These are phyloP conservation scores for Diversispora eburnea DNA, from an alignment of 192 early-diverging fungal genomes.

Conservation along the genomic window DNA sequence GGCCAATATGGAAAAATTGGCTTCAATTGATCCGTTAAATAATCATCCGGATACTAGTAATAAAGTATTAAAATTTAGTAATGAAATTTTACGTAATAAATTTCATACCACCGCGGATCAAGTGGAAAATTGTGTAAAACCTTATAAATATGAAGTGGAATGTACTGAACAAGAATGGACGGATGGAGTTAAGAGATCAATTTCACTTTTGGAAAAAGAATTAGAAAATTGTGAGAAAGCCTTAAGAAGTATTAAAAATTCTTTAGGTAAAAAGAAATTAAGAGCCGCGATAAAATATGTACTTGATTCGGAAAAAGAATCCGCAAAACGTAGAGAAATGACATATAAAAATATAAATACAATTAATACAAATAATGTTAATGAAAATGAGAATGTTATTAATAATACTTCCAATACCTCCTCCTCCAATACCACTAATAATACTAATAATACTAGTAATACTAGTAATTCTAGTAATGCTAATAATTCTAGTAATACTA, in stretches of 20 bases:
- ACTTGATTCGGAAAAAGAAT: constrained; percentile 65
- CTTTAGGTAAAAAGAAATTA: constrained; percentile 75
- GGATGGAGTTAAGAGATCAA: constrained; percentile 81
- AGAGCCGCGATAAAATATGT: constrained; percentile 81
- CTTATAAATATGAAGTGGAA: constrained; percentile 97
- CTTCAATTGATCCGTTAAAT: constrained; percentile 79
- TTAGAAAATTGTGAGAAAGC: constrained; percentile 72
- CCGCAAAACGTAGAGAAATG: constrained; percentile 7
- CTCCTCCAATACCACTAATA: no score
- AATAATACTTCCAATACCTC: no score
- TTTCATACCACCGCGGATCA: constrained; percentile 91
- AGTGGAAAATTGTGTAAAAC: constrained; percentile 99
- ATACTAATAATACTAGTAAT: no score
- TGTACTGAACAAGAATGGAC: constrained; percentile 87
- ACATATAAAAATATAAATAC: no score
- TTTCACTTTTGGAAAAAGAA: constrained; percentile 72
- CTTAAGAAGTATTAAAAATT: constrained; percentile 66
- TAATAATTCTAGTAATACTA: not conserved
- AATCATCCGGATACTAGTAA: constrained; percentile 78
- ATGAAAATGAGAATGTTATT: no score
- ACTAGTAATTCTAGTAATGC: not conserved
- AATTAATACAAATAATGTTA: no score
- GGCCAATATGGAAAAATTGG: constrained; percentile 74
- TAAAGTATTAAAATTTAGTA: constrained; percentile 78
- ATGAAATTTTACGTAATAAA: constrained; percentile 80